Evolutionary conservation across 345 rosid genomes (phyloP).

Genomic region (Citrus cavaleriei): DNA sequence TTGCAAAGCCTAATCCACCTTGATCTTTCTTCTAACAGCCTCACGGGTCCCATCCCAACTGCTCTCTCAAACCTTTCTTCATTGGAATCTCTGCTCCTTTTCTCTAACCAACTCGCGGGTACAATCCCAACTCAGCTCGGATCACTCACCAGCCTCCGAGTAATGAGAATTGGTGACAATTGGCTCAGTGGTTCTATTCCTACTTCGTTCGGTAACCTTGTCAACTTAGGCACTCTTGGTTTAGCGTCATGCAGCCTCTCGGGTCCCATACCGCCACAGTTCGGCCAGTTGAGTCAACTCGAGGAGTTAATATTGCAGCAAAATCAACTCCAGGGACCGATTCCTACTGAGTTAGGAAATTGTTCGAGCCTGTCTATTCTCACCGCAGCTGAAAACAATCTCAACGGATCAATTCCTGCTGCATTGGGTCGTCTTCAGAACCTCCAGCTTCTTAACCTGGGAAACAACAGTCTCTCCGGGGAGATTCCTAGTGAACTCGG

Average conservation of each 20-base stretch:
- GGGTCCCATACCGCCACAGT: slow-evolving; percentile 60
- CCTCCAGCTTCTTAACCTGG: slow-evolving; percentile 61
- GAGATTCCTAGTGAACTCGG: slow-evolving; percentile 62
- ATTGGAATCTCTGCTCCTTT: slow-evolving; percentile 75
- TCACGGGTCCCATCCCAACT: slow-evolving; percentile 86
- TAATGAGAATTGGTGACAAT: slow-evolving; percentile 77
- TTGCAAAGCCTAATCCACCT: slow-evolving; percentile 75
- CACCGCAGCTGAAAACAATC: slow-evolving; percentile 51
- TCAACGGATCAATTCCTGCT: slow-evolving; percentile 71
- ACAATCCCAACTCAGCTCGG: slow-evolving; percentile 75
- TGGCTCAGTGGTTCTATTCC: slow-evolving; percentile 74
- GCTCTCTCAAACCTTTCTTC: slow-evolving; percentile 71
- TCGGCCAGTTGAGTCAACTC: slow-evolving; percentile 47
- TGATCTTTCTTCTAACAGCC: slow-evolving; percentile 83
- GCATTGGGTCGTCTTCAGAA: slow-evolving; percentile 51
- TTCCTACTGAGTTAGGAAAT: slow-evolving; percentile 71
- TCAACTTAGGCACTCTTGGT: slow-evolving; percentile 53
- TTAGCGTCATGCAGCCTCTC: slow-evolving; percentile 75
- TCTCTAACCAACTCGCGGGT: slow-evolving; percentile 82
- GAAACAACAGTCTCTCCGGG: slow-evolving; percentile 71
- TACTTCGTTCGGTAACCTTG: slow-evolving; percentile 53
- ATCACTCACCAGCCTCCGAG: slow-evolving; percentile 46
- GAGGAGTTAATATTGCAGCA: slow-evolving; percentile 55
- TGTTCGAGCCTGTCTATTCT: slow-evolving; percentile 59
- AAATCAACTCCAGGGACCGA: slow-evolving; percentile 62